Evolutionary conservation across 1,284 basidiomycete genomes (phyloP).

Genomic region (Melampsora larici-populina): DNA sequence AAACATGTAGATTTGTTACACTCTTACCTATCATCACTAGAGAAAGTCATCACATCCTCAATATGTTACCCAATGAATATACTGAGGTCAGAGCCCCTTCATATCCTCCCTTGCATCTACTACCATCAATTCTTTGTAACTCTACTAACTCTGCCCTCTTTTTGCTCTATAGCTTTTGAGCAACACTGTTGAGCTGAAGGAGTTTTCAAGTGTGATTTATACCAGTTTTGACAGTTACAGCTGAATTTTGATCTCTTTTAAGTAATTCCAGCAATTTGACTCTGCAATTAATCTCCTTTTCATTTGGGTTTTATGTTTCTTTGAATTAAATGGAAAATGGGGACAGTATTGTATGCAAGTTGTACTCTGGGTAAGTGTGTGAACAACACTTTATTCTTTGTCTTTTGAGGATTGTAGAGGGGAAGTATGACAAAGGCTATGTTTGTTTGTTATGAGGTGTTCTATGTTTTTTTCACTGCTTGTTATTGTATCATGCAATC

Average conservation of each 20-base stretch:
- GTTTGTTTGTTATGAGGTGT: no score
- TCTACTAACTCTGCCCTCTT: background rate
- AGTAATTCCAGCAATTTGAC: background rate
- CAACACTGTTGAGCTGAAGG: slow-evolving; percentile 15
- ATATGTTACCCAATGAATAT: slow-evolving; percentile 26
- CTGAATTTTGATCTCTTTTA: background rate
- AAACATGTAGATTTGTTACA: slow-evolving; percentile 5
- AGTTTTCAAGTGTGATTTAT: slow-evolving; percentile 40
- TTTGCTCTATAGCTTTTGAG: slow-evolving; percentile 5
- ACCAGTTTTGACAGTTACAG: slow-evolving; percentile 18
- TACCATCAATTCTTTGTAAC: background rate
- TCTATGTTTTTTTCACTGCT: no score
- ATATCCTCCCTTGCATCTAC: background rate
- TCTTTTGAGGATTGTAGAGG: no score
- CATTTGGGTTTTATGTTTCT: no score
- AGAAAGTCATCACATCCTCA: slow-evolving; percentile 17
- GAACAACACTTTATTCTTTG: no score
- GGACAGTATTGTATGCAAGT: no score
- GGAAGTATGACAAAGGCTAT: no score
- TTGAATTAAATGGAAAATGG: no score
- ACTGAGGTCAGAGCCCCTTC: slow-evolving; percentile 4
- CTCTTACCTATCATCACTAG: slow-evolving; percentile 24
- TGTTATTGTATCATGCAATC: no score
- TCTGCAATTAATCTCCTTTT: no score
- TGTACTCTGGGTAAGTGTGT: no score